phyloP scores from a whole-genome alignment of 352 stramenopile species.

The Pilasporangium apinafurcum region DNA sequence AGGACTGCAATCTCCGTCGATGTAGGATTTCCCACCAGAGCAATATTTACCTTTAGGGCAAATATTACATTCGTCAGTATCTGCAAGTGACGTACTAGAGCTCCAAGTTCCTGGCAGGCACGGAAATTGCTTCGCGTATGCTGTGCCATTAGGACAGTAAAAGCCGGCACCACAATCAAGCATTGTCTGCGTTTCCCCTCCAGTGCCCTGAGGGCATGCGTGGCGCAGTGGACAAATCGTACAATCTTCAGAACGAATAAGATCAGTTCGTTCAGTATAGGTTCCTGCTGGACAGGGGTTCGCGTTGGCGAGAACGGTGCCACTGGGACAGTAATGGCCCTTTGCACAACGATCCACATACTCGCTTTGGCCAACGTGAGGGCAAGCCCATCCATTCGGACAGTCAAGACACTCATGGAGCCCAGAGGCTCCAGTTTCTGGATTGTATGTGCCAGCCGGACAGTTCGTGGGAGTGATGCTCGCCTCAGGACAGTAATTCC shows the following conservation, averaged over 20 bases:
- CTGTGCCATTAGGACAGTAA: slow-evolving; percentile 80
- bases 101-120: slow-evolving; percentile 88
- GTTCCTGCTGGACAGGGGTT: slow-evolving; percentile 69
- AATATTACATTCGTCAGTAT: slow-evolving; percentile 60
- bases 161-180: slow-evolving; percentile 62
- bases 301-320: slow-evolving; percentile 38
- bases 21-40: slow-evolving; percentile 62
- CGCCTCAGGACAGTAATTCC: slow-evolving; percentile 80
- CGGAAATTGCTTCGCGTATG: slow-evolving; percentile 58
- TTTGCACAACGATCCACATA: slow-evolving; percentile 57
- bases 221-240: slow-evolving; percentile 68
- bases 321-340: slow-evolving; percentile 73
- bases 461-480: slow-evolving; percentile 65
- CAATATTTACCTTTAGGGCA: slow-evolving; percentile 87
- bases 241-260: slow-evolving; percentile 69
- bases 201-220: slow-evolving; percentile 69
- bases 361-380: slow-evolving; percentile 50
- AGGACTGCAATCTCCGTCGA: slow-evolving; percentile 62
- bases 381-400: slow-evolving; percentile 68
- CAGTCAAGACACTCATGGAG: slow-evolving; percentile 61
- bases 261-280: slow-evolving; percentile 57
- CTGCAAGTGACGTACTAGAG: slow-evolving; percentile 51
- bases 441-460: slow-evolving; percentile 75
- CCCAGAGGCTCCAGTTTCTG: slow-evolving; percentile 27
- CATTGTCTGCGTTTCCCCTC: slow-evolving; percentile 62